These are phyloP conservation scores for Rhexocercosporidium sp. DNA, from an alignment of 2,329 filamentous ascomycete genomes.

Conservation along the genomic window DNA sequence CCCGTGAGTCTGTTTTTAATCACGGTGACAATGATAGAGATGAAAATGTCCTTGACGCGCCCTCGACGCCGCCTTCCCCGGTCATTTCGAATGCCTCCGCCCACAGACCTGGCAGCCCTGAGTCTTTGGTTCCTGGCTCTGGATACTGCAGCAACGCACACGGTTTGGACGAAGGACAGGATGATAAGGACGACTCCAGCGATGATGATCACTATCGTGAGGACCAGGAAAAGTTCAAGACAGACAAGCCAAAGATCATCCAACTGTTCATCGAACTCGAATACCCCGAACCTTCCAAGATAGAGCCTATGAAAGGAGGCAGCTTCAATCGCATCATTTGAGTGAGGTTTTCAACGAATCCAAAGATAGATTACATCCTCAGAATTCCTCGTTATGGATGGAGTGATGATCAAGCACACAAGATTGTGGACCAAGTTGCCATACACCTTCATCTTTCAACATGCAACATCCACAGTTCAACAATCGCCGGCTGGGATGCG, in stretches of 20 bases:
- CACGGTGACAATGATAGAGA: not conserved
- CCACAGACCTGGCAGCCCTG: not conserved
- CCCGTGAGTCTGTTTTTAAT: not conserved
- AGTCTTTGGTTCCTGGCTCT: not conserved
- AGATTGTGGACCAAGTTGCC: conserved; percentile 29
- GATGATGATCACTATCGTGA: not conserved
- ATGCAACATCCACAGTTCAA: conserved; percentile 13
- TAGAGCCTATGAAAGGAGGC: conserved; percentile 30
- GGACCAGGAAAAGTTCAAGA: conserved; percentile 26
- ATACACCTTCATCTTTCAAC: conserved; percentile 18
- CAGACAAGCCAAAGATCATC: conserved; percentile 24
- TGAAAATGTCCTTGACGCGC: not conserved
- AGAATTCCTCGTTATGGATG: conserved; percentile 21
- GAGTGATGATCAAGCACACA: not conserved
- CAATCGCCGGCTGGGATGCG: conserved; percentile 24
- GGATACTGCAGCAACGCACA: not conserved
- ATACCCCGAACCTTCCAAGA: conserved; percentile 15
- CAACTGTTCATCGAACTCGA: conserved; percentile 30
- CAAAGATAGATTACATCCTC: conserved; percentile 23
- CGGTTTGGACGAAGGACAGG: no score
- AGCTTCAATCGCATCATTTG: conserved; percentile 30
- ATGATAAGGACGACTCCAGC: not conserved
- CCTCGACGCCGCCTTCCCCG: not conserved
- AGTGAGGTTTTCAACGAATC: conserved; percentile 13
- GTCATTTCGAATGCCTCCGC: not conserved